Conservation (phyloP, 129 eudicot species). For the Escallonia herrerae region DNA sequence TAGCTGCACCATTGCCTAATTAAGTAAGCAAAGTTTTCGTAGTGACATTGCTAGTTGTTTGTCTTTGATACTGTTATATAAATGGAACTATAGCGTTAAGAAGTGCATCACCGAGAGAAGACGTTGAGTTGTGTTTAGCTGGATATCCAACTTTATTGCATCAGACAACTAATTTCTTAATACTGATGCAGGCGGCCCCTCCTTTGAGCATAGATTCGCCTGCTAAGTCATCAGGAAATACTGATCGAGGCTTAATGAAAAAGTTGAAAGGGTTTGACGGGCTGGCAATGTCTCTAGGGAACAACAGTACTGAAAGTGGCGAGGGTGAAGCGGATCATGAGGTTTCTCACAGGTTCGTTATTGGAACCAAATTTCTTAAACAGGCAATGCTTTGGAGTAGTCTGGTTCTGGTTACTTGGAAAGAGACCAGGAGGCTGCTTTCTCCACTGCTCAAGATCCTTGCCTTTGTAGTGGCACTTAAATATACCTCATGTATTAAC, state of each 20-base stretch:
- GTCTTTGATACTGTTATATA: too few relatives aligned
- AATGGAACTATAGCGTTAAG: background rate
- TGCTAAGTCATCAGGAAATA: conserved; percentile 66
- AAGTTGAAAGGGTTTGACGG: conserved; percentile 88
- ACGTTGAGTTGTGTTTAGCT: background rate
- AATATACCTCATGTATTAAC: background rate
- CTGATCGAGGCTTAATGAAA: conserved; percentile 63
- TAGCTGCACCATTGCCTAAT: too few relatives aligned
- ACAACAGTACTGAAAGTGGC: conserved; percentile 45
- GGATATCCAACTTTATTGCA: background rate
- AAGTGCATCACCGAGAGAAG: background rate
- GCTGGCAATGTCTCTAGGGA: conserved; percentile 85
- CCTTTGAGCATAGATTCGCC: conserved; percentile 78
- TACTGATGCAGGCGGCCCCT: conserved; percentile 45
- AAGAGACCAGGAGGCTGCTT: background rate
- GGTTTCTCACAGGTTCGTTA: conserved; percentile 57
- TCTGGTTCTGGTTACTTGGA: background rate
- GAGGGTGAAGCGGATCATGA: conserved; percentile 47
- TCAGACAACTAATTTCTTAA: conserved; percentile 4
- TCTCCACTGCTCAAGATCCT: background rate
- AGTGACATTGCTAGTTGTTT: too few relatives aligned
- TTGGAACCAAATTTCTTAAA: too few relatives aligned
- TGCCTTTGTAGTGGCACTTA: background rate
- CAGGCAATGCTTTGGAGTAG: background rate
- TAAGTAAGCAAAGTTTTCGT: too few relatives aligned